These are phyloP conservation scores for Olyra latifolia DNA, from an alignment of 176 grass and related monocot species.

Conservation along the genomic window DNA sequence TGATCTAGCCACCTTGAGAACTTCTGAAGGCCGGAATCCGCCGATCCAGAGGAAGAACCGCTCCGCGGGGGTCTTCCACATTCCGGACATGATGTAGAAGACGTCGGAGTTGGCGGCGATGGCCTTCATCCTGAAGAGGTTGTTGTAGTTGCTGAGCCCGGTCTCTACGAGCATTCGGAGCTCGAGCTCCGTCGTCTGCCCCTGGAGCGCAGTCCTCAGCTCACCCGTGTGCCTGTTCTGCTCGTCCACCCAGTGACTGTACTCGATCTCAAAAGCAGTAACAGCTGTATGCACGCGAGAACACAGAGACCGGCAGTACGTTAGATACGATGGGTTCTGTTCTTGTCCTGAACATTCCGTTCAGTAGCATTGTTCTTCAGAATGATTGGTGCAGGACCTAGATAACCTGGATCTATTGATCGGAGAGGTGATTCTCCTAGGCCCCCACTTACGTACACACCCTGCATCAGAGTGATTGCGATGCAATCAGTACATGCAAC, in stretches of 20 bases:
- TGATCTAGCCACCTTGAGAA: constrained; percentile 66
- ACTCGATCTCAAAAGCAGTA: constrained; percentile 81
- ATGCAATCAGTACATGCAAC: not conserved
- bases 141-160: constrained; percentile 61
- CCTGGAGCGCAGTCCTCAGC: constrained; percentile 62
- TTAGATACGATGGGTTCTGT: not conserved
- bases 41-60: constrained; percentile 98
- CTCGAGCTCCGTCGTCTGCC: constrained; percentile 69
- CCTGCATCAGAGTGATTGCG: constrained; percentile 33
- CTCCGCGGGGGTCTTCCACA: constrained; percentile 83
- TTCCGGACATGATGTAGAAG: constrained; percentile 85
- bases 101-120: constrained; percentile 70
- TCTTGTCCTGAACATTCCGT: not conserved
- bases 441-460: constrained; percentile 42
- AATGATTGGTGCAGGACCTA: not conserved
- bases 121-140: constrained; percentile 75
- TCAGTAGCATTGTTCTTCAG: not conserved
- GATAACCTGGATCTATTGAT: constrained; percentile 62
- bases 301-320: not conserved
- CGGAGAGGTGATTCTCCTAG: constrained; percentile 55
- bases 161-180: constrained; percentile 65
- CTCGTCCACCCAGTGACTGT: constrained; percentile 79
- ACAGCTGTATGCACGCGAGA: constrained; percentile 44
- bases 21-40: constrained; percentile 93
- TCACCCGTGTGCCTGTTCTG: constrained; percentile 62